phyloP scores from a whole-genome alignment of 2,329 filamentous ascomycete species.

The Colletotrichum viniferum region DNA sequence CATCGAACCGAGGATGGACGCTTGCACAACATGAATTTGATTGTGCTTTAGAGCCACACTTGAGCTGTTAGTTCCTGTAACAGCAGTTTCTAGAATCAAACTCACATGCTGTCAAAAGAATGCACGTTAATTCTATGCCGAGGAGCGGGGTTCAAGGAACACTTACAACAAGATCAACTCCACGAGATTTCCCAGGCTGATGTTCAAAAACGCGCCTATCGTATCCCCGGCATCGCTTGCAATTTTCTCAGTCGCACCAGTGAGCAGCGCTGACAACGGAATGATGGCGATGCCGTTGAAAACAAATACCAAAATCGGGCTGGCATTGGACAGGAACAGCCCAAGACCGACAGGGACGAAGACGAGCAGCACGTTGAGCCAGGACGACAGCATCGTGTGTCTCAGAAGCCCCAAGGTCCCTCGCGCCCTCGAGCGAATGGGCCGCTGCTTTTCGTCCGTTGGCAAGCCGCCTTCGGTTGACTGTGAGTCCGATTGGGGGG shows the following conservation, averaged over 20 bases:
- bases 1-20: constrained; percentile 77
- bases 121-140: neutral
- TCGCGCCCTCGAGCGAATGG: neutral
- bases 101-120: constrained; percentile 35
- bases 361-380: constrained; percentile 69
- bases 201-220: constrained; percentile 63
- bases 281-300: constrained; percentile 67
- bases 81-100: neutral
- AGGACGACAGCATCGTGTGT: constrained; percentile 38
- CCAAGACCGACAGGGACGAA: constrained; percentile 75
- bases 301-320: constrained; percentile 53
- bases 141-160: fast-evolving
- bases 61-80: constrained; percentile 20
- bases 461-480: neutral
- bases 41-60: constrained; percentile 59
- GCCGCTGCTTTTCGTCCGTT: neutral
- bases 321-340: constrained; percentile 44
- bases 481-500: neutral
- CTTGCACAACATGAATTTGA: constrained; percentile 77
- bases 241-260: constrained; percentile 64
- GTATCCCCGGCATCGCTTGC: constrained; percentile 62
- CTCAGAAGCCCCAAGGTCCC: neutral
- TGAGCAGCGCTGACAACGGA: constrained; percentile 61
- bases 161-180: constrained; percentile 64
- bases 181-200: constrained; percentile 67